Evolutionary conservation across 1,139 yeast genomes (phyloP).

Genomic region (Protomyces inouyei): DNA sequence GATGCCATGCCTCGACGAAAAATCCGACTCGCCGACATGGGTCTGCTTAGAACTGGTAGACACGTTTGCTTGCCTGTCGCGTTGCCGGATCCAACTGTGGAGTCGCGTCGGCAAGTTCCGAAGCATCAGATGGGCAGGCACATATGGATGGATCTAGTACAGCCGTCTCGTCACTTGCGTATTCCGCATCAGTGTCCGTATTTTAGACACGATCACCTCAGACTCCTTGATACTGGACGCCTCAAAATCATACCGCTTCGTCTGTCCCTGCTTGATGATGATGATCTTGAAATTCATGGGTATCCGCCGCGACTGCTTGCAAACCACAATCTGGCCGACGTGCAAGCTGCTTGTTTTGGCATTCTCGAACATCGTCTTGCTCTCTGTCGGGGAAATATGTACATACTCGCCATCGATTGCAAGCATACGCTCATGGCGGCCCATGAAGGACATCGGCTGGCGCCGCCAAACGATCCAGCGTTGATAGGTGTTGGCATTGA

Average conservation of each 20-base stretch:
- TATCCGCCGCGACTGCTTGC: slow-evolving; percentile 72
- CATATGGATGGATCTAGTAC: not conserved
- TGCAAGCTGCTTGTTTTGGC: slow-evolving; percentile 86
- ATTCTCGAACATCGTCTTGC: slow-evolving; percentile 61
- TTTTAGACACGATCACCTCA: slow-evolving; percentile 66
- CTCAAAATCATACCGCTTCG: slow-evolving; percentile 82
- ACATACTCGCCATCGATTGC: slow-evolving; percentile 92
- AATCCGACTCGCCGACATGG: too few relatives aligned
- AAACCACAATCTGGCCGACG: slow-evolving; percentile 66
- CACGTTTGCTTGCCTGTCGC: too few relatives aligned
- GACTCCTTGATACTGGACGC: slow-evolving; percentile 61
- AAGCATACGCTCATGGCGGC: slow-evolving; percentile 73
- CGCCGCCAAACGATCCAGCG: slow-evolving; percentile 82
- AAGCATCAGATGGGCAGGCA: not conserved
- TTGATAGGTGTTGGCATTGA: slow-evolving; percentile 37
- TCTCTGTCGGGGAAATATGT: slow-evolving; percentile 78
- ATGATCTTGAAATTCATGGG: slow-evolving; percentile 79
- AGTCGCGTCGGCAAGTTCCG: not conserved
- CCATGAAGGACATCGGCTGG: slow-evolving; percentile 75
- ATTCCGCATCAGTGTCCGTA: slow-evolving; percentile 40
- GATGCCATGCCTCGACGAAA: not conserved
- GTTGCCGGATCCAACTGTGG: too few relatives aligned
- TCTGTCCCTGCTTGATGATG: slow-evolving; percentile 59
- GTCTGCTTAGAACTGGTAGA: too few relatives aligned
- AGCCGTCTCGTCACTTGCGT: not conserved